Conservation (phyloP, 2,329 filamentous ascomycete genomes). For the Colletotrichum melonis region DNA sequence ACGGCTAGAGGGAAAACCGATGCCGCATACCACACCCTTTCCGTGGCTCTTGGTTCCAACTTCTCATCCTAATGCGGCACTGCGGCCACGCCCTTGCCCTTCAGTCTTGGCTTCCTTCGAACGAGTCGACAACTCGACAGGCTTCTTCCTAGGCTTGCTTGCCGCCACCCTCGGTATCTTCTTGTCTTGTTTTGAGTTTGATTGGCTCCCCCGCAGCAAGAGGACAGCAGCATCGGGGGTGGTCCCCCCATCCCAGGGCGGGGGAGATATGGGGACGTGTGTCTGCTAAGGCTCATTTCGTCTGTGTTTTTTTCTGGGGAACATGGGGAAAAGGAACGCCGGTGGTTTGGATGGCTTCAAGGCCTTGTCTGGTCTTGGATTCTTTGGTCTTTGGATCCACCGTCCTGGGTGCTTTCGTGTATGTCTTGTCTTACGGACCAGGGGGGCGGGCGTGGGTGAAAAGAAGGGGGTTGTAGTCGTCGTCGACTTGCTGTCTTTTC, state of each 20-base stretch:
- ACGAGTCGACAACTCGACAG: background rate
- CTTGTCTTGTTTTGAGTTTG: conserved; percentile 23
- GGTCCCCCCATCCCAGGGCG: conserved; percentile 4
- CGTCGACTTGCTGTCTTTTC: background rate
- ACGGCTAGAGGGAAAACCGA: background rate
- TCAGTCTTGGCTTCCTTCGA: background rate
- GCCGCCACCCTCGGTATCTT: conserved; percentile 35
- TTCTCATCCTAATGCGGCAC: conserved; percentile 9
- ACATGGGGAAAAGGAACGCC: conserved; percentile 6
- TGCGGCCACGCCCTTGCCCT: conserved; percentile 4
- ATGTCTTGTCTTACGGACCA: conserved; percentile 11
- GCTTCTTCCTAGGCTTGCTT: background rate
- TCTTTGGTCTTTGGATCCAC: background rate
- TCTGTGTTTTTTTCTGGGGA: conserved; percentile 22
- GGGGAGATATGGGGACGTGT: conserved; percentile 11
- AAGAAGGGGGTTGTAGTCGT: background rate
- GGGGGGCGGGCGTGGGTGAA: background rate
- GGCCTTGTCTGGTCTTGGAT: conserved; percentile 5
- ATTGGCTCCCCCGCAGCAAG: conserved; percentile 30
- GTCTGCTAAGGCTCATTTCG: conserved; percentile 2
- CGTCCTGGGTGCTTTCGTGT: background rate
- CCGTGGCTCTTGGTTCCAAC: background rate
- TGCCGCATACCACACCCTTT: background rate
- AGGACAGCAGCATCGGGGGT: conserved; percentile 16
- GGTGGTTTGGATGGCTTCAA: conserved; percentile 22